These are phyloP conservation scores for Botrytis fragariae DNA, from an alignment of 2,329 filamentous ascomycete genomes.

Conservation along the genomic window DNA sequence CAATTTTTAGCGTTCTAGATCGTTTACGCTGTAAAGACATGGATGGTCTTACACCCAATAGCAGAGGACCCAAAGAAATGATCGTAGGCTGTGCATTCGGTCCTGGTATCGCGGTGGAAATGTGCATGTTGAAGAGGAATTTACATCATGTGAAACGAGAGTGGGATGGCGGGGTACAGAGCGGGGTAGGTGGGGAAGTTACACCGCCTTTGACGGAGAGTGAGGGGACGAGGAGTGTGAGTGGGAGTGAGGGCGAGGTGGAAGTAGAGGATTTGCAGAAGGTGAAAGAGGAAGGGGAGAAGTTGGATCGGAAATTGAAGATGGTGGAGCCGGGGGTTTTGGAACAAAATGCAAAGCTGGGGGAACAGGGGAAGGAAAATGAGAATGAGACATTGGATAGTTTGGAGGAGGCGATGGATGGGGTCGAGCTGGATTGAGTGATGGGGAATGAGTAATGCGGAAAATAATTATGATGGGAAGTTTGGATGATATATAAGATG, in stretches of 20 bases:
- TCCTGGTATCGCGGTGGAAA: conserved; percentile 66
- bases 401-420: conserved; percentile 35
- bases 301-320: conserved; percentile 27
- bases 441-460: background rate
- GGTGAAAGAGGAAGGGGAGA: conserved; percentile 26
- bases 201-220: conserved; percentile 38
- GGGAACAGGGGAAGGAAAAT: background rate
- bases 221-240: conserved; percentile 34
- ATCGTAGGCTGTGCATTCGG: conserved; percentile 69
- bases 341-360: conserved; percentile 23
- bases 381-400: conserved; percentile 20
- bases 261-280: conserved; percentile 26
- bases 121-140: conserved; percentile 58
- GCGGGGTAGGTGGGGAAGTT: conserved; percentile 26
- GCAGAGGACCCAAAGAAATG: conserved; percentile 50
- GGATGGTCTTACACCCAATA: conserved; percentile 53
- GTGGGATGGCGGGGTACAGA: conserved; percentile 21
- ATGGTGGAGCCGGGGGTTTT: conserved; percentile 24
- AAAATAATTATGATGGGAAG: background rate
- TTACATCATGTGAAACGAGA: conserved; percentile 32
- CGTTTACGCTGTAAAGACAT: conserved; percentile 58
- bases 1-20: conserved; percentile 66
- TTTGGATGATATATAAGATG: background rate
- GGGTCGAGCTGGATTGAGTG: conserved; percentile 37
- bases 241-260: conserved; percentile 25